Evolutionary conservation across 2,329 filamentous ascomycete genomes (phyloP), one percentile per base, ranked within the genome.

Genomic region (Dothidotthia symphoricarpi): DNA sequence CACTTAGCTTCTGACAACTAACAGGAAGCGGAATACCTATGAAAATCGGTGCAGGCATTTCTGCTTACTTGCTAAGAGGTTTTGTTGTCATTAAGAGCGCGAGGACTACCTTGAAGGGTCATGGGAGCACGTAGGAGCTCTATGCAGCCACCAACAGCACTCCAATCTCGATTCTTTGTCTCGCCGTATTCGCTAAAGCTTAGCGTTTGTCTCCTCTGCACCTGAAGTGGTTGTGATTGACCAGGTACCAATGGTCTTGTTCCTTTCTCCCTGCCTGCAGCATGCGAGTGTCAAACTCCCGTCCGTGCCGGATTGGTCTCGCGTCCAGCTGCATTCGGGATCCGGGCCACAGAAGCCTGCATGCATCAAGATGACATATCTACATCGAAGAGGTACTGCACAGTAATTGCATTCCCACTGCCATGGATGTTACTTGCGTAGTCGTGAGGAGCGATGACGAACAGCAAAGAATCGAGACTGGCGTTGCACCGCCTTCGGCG

Each of bases 241-340:
- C 46, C 51, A 59, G 51, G 49, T 47, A 54, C 57, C 49, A 53
- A 51, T 47, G 41, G 33, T 35, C 37, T 39, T 28, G 35, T 45
- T 34, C 31, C 39, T 34, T 40, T 34, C 27, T 30, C 36, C 28
- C 42, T 47, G 13, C 34, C 36, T 28, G 29, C 43, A 43, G 51
- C 48, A 56, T 47, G 43, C 49, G 47, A 55, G 41, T 35, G 33
- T 36, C 41, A 34, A 42, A 41, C 35, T 44, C 24, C 43, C 39
- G 39, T 42, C 46, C 43, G 51, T 47, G 37, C 49, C 44, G 41
- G 43, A 49, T 40, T 40, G 28, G 48, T 45, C 37, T 40, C 50
- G 47, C 39, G 43, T 46, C 31, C 31, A 44, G 34, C 37, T 51
- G 59, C 51, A 52, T 59, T 57, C 58, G 59, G 57, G 54, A 36